Evolutionary conservation across 139 green algal species (phyloP).

Genomic region (Diplosphaera chodatii): DNA sequence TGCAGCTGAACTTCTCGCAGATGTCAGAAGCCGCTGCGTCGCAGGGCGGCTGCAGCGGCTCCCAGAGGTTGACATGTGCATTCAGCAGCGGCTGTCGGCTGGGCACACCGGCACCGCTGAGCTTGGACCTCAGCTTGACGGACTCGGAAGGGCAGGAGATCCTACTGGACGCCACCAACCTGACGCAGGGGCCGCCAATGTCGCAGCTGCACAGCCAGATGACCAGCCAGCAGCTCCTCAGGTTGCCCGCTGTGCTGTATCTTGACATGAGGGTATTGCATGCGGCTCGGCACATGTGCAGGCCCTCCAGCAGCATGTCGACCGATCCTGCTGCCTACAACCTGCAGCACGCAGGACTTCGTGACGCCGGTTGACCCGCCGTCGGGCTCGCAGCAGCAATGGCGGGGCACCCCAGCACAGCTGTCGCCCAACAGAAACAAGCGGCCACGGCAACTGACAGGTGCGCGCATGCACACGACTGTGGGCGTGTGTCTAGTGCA

Average conservation of each 20-base stretch:
- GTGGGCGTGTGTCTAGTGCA: no score
- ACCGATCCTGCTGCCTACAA: no score
- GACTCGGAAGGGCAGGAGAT: neutral
- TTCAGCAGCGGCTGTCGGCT: neutral
- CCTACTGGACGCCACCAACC: neutral
- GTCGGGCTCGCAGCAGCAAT: constrained; percentile 8
- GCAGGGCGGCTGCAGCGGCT: neutral
- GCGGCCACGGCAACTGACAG: constrained; percentile 18
- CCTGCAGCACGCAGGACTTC: constrained; percentile 43
- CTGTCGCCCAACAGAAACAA: constrained; percentile 39
- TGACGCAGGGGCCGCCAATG: neutral
- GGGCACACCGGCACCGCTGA: neutral
- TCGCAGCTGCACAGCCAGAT: neutral
- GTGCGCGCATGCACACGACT: no score
- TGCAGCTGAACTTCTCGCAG: neutral
- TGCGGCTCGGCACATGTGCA: no score
- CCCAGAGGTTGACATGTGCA: neutral
- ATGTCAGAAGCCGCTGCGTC: neutral
- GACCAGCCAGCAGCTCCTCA: neutral
- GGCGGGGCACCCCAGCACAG: constrained; percentile 20
- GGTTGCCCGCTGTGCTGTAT: no score
- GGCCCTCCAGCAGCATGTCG: no score
- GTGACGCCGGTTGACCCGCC: constrained; percentile 49
- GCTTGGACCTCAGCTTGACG: neutral
- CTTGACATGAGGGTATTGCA: no score